A percentile compares a stretch with the other conserved stretches of the same genome.
Evolutionary conservation across 192 early-diverging fungal species (phyloP).

Genomic region (Umbelopsis isabellina): DNA sequence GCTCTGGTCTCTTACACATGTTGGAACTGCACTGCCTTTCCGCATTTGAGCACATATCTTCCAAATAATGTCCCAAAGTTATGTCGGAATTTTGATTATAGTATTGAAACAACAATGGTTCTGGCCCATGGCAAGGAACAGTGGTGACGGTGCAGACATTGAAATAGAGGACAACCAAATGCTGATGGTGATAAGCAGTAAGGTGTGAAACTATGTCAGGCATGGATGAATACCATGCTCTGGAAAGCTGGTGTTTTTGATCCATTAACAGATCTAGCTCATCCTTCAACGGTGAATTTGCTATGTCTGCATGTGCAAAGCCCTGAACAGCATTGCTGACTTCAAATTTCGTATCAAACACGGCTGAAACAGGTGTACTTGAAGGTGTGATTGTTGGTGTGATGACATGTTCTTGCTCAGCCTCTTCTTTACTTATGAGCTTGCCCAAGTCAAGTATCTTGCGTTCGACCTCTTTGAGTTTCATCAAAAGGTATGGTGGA

Average conservation of each 20-base stretch:
- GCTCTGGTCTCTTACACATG: constrained; percentile 78
- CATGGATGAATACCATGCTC: constrained; percentile 44
- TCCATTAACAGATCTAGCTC: constrained; percentile 47
- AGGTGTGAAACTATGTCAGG: constrained; percentile 50
- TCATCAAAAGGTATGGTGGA: constrained; percentile 79
- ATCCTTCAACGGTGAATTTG: background rate
- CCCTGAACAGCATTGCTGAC: background rate
- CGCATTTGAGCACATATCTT: constrained; percentile 75
- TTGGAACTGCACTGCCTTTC: constrained; percentile 65
- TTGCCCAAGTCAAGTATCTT: background rate
- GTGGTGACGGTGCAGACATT: constrained; percentile 61
- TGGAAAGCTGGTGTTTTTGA: constrained; percentile 45
- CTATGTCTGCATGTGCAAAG: background rate
- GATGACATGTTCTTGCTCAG: background rate
- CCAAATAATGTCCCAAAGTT: constrained; percentile 87
- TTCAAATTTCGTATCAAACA: background rate
- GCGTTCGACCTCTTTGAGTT: constrained; percentile 56
- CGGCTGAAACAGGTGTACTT: background rate
- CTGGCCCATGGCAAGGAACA: constrained; percentile 69
- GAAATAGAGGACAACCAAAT: constrained; percentile 70
- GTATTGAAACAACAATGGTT: constrained; percentile 76
- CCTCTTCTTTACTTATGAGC: constrained; percentile 28
- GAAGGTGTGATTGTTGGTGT: background rate
- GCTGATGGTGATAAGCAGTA: constrained; percentile 70
- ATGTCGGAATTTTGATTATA: constrained; percentile 75